A percentile compares a stretch with the other conserved stretches of the same genome.
Conservation (phyloP, 768 basidiomycete species). For the Xerocomellus chrysenteron region DNA sequence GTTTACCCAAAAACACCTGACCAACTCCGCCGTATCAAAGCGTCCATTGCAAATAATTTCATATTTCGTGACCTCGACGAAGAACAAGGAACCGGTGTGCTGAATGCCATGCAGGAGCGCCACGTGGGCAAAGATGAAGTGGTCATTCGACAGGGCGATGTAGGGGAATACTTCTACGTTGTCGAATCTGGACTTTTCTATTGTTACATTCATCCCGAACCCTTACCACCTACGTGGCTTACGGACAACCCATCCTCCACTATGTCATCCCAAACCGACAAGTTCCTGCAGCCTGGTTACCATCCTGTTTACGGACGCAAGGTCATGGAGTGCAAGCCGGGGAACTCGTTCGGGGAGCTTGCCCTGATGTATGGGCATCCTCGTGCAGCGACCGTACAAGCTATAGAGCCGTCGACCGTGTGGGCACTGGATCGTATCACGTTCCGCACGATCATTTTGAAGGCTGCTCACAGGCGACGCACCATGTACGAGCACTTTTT, state of each 20-base stretch:
- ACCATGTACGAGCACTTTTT: conserved; percentile 98
- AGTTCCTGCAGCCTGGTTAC: conserved; percentile 60
- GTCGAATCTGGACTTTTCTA: conserved; percentile 87
- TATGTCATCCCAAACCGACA: conserved; percentile 44
- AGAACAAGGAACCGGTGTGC: conserved; percentile 89
- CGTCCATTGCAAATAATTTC: conserved; percentile 85
- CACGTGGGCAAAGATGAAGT: conserved; percentile 69
- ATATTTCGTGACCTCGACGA: conserved; percentile 96
- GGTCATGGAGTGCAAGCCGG: conserved; percentile 82
- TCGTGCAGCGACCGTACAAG: conserved; percentile 90
- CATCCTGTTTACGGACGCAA: conserved; percentile 75
- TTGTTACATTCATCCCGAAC: conserved; percentile 75
- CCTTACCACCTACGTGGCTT: conserved; percentile 59
- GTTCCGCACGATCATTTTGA: conserved; percentile 96
- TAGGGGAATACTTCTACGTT: conserved; percentile 97
- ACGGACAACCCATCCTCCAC: conserved; percentile 41
- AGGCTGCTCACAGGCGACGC: conserved; percentile 84
- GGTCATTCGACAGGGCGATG: conserved; percentile 96
- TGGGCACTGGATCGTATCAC: conserved; percentile 98
- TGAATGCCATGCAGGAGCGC: conserved; percentile 94
- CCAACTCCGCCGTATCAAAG: conserved; percentile 84
- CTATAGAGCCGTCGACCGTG: conserved; percentile 76
- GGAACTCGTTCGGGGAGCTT: conserved; percentile 91
- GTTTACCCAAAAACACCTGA: conserved; percentile 76
- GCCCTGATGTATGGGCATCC: conserved; percentile 98